Conservation (phyloP, 306 rosid genomes). For the Cicer bijugum region DNA sequence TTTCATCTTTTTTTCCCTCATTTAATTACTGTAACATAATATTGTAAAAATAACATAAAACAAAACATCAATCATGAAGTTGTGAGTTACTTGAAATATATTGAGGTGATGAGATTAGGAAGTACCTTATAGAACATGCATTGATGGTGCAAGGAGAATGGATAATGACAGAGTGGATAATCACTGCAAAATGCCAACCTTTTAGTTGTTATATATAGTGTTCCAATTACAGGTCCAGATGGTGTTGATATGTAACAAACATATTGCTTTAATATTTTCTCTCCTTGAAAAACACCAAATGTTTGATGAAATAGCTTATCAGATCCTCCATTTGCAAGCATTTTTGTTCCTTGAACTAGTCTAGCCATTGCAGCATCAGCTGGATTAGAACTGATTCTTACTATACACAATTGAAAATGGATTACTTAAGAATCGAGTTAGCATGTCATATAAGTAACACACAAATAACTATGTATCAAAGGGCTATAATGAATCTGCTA, state of each 20-base stretch:
- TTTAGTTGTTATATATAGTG: conserved; percentile 62
- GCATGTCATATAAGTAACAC: neutral
- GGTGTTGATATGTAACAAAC: conserved; percentile 71
- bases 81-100: neutral
- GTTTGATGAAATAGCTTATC: conserved; percentile 62
- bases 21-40: neutral
- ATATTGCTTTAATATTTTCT: conserved; percentile 62
- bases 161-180: conserved; percentile 54
- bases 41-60: neutral
- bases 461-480: neutral
- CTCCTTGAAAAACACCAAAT: conserved; percentile 61
- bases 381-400: conserved; percentile 55
- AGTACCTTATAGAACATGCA: conserved; percentile 67
- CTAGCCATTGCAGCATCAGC: conserved; percentile 76
- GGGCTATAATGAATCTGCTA: neutral
- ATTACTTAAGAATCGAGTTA: conserved; percentile 18
- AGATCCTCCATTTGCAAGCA: conserved; percentile 64
- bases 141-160: conserved; percentile 54
- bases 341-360: conserved; percentile 67
- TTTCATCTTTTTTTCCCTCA: no score
- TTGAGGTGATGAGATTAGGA: conserved; percentile 10
- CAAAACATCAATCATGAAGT: neutral
- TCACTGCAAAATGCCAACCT: conserved; percentile 85
- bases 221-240: conserved; percentile 71
- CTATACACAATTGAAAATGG: conserved; percentile 46